Percentiles rank a stretch among this genome's conserved stretches.
These are phyloP conservation scores for Ophiocordyceps camponoti-rufipedis DNA, from an alignment of 2,329 filamentous ascomycete species.

Conservation along the genomic window DNA sequence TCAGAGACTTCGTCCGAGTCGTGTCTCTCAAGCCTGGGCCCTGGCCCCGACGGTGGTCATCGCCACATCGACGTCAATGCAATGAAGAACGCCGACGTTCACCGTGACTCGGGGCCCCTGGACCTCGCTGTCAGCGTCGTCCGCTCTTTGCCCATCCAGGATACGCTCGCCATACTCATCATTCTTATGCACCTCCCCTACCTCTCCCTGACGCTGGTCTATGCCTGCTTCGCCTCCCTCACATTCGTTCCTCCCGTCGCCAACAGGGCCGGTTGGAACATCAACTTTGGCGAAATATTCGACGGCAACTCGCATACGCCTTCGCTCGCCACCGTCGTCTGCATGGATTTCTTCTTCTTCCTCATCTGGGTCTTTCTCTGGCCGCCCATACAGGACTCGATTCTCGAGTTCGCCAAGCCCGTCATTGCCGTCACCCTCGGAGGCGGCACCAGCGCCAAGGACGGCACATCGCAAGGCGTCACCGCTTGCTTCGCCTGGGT, in stretches of 20 bases:
- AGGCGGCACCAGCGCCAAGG: constrained; percentile 53
- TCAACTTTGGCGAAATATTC: constrained; percentile 81
- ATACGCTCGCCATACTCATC: constrained; percentile 93
- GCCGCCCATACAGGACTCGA: constrained; percentile 72
- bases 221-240: constrained; percentile 79
- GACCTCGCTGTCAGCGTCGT: constrained; percentile 74
- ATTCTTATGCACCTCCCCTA: constrained; percentile 85
- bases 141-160: constrained; percentile 74
- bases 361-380: constrained; percentile 76
- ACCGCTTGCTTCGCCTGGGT: constrained; percentile 56
- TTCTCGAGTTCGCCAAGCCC: constrained; percentile 78
- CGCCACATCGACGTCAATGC: constrained; percentile 54
- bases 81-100: constrained; percentile 47
- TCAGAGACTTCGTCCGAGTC: constrained; percentile 40
- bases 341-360: constrained; percentile 69
- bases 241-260: constrained; percentile 79
- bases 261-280: constrained; percentile 57
- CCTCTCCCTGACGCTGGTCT: constrained; percentile 71
- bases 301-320: constrained; percentile 75
- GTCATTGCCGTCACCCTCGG: constrained; percentile 85
- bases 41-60: constrained; percentile 27
- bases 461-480: constrained; percentile 53
- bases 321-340: constrained; percentile 66
- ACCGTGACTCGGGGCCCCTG: constrained; percentile 54
- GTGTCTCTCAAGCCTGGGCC: constrained; percentile 19